Evolutionary conservation across 1,284 basidiomycete species (phyloP).

Genomic region (Ceratobasidium sp.): DNA sequence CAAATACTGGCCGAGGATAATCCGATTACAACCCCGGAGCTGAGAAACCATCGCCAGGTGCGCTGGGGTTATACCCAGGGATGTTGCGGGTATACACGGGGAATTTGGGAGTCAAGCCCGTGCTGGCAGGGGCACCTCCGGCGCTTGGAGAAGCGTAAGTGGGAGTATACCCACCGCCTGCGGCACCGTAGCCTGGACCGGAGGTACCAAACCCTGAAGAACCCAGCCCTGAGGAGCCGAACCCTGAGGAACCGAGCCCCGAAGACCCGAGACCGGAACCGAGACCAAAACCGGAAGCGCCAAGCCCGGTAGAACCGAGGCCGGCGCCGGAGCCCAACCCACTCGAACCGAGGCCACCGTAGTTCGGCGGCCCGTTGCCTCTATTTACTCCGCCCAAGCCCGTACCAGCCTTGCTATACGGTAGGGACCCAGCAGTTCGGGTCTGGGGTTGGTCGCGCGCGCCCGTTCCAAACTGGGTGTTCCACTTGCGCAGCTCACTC

Average conservation of each 20-base stretch:
- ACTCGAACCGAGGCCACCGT: not conserved
- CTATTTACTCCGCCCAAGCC: not conserved
- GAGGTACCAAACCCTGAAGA: not conserved
- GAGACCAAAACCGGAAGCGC: slow-evolving; percentile 1
- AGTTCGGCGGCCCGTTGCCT: not conserved
- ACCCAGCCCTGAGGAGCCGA: not conserved
- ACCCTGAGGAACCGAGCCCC: not conserved
- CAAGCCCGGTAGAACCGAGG: not conserved
- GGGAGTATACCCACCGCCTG: not conserved
- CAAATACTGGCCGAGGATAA: not conserved
- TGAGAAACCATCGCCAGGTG: not conserved
- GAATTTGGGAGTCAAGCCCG: not conserved
- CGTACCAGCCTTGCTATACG: not conserved
- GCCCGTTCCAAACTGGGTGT: slow-evolving; percentile 86
- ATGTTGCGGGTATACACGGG: not conserved
- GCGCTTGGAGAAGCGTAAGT: not conserved
- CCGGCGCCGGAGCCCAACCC: not conserved
- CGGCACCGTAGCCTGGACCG: not conserved
- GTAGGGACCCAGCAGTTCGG: not conserved
- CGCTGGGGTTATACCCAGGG: slow-evolving; percentile 9
- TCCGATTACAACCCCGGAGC: not conserved
- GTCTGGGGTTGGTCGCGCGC: slow-evolving; percentile 1
- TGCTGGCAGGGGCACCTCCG: not conserved
- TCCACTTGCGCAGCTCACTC: slow-evolving; percentile 87
- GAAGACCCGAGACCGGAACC: not conserved